These are phyloP conservation scores for Pholiota adiposa DNA, from an alignment of 1,284 basidiomycete species.

Conservation along the genomic window DNA sequence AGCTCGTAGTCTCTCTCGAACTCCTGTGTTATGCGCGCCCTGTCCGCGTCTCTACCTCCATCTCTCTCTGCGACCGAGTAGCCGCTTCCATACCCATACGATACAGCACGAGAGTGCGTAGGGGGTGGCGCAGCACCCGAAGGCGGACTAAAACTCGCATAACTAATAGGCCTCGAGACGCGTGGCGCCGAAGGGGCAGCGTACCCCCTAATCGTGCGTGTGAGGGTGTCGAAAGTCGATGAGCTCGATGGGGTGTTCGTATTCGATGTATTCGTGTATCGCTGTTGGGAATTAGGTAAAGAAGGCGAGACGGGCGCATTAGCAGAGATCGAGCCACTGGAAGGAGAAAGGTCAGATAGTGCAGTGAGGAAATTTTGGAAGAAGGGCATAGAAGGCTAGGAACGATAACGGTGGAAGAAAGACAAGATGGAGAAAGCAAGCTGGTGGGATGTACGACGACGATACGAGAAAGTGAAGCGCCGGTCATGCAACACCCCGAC, in stretches of 20 bases:
- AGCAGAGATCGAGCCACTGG: constrained; percentile 1
- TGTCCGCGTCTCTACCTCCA: too few species aligned
- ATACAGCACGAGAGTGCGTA: background rate
- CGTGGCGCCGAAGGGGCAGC: constrained; percentile 52
- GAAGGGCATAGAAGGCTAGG: constrained; percentile 20
- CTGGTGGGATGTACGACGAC: background rate
- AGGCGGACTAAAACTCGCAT: constrained; percentile 44
- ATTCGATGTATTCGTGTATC: too few species aligned
- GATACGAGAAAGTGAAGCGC: too few species aligned
- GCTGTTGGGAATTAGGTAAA: constrained; percentile 1
- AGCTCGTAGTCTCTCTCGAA: constrained; percentile 28
- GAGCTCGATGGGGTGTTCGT: too few species aligned
- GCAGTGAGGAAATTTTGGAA: constrained; percentile 13
- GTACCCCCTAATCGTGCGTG: constrained; percentile 51
- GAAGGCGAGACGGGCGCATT: background rate
- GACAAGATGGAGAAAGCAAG: background rate
- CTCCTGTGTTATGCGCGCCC: constrained; percentile 17
- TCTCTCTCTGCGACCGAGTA: too few species aligned
- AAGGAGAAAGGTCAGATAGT: constrained; percentile 4
- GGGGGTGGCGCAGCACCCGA: background rate
- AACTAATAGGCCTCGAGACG: constrained; percentile 52
- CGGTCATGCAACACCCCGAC: background rate
- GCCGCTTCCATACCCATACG: background rate
- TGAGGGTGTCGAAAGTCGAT: constrained; percentile 18
- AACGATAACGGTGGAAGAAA: too few species aligned